A percentile compares a stretch with the other conserved stretches of the same genome.
Conservation (phyloP, 345 rosid species). For the Salix udensis region DNA sequence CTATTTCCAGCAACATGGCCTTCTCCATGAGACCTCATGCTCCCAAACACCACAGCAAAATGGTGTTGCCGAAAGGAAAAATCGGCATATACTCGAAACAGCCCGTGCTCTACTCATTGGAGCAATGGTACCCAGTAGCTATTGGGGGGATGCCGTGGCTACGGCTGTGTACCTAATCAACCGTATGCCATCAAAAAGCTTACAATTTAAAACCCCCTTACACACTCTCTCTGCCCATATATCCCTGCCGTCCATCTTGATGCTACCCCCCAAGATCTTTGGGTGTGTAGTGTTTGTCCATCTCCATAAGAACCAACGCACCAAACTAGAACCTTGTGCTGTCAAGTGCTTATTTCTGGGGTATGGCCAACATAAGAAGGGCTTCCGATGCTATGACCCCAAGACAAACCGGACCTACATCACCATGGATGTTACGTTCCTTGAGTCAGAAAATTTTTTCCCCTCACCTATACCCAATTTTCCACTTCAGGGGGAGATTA, state of each 20-base stretch:
- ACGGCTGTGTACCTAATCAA: background rate
- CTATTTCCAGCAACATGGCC: background rate
- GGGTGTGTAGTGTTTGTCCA: background rate
- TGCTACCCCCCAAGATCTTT: background rate
- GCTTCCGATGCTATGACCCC: background rate
- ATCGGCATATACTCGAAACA: background rate
- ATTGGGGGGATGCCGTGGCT: background rate
- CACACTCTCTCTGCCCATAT: accelerated
- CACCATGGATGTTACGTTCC: background rate
- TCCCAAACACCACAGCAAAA: background rate
- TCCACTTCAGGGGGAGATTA: too few species aligned
- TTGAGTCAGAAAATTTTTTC: background rate
- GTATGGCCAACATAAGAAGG: background rate
- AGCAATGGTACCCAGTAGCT: background rate
- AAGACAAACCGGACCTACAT: background rate
- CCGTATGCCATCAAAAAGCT: background rate
- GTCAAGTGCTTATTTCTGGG: background rate
- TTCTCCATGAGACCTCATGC: background rate
- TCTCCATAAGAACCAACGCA: background rate
- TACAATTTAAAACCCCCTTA: background rate
- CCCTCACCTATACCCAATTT: background rate
- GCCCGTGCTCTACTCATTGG: background rate
- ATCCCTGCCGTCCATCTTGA: background rate
- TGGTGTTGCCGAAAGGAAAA: background rate
- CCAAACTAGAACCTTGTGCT: background rate